Evolutionary conservation across 192 early-diverging fungal genomes (phyloP), one percentile per base, ranked within the genome.

Genomic region (Rhizophagus sp.): DNA sequence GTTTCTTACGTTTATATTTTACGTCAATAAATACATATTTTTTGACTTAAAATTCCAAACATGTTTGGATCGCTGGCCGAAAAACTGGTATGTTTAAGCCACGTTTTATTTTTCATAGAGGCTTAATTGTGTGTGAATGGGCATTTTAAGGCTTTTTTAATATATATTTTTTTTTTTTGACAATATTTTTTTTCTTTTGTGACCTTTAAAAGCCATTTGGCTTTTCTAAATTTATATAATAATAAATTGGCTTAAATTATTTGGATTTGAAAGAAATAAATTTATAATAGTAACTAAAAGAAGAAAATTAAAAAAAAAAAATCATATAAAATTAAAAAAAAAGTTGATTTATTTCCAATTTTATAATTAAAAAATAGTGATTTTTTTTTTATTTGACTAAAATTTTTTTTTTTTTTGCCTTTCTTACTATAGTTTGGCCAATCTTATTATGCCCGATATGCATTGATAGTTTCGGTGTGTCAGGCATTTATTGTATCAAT

Each of bases 401-500:
- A 30, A 30, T 36, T 36, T 36, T 36, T 36, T 7, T 41, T 41
- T 41, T 39, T 69, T 5, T 34, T 5, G 12, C 15, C 17, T 47
- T 33, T 34, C 0, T 49, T 73, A n/a, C 47, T 49, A 12, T 24
- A 85, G 84, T 79, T 81, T 52, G 82, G 84, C 33, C 80, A 83
- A 82, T 85, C 84, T 65, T 68, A 61, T 44, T 83, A 82, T 78
- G 79, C 82, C 72, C 67, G 81, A 72, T 85, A 81, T 64, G 81
- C 84, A 13, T 63, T 85, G 30, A 80, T 64, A 12, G 78, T 78
- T 66, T 85, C 82, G 50, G 61, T 89, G 30, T 75, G 87, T 25
- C 88, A 93, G 80, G 90, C 89, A n/a, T 49, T 89, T 34, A 62
- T 87, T 12, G 85, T 90, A 50, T 79, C 89, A 27, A 82, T 82